Conservation (phyloP, 768 basidiomycete species). For the Collybia sordida region DNA sequence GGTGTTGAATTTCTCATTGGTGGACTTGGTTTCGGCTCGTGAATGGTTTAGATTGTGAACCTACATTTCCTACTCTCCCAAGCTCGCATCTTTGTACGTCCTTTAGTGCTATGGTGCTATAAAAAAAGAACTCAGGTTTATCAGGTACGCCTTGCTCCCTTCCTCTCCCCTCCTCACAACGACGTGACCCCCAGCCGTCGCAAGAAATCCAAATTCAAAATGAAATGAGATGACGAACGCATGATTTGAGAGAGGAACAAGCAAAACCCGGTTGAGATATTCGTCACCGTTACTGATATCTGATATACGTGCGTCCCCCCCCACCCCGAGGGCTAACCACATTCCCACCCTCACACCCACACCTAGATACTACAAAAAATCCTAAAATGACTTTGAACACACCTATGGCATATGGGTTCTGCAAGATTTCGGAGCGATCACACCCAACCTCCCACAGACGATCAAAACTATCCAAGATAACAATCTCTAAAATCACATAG, state of each 20-base stretch:
- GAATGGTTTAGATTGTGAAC: conserved; percentile 72
- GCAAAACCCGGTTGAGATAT: conserved; percentile 97
- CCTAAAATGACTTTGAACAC: conserved; percentile 91
- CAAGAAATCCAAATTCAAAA: conserved; percentile 95
- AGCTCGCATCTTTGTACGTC: conserved; percentile 83
- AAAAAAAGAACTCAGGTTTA: conserved; percentile 98
- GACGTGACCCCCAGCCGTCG: conserved; percentile 62
- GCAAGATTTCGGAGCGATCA: conserved; percentile 98
- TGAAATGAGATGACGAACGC: conserved; percentile 93
- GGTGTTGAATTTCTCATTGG: no score
- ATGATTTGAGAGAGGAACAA: conserved; percentile 94
- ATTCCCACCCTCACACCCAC: background rate
- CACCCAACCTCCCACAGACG: conserved; percentile 93
- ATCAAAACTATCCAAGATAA: conserved; percentile 99
- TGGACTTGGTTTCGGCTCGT: no score
- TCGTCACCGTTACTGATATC: conserved; percentile 98
- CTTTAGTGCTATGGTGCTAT: conserved; percentile 97
- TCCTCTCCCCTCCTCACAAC: conserved; percentile 1
- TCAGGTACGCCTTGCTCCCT: conserved; percentile 54
- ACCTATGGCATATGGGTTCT: conserved; percentile 97
- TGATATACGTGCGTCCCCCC: conserved; percentile 78
- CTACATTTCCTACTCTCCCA: conserved; percentile 94
- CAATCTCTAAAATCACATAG: conserved; percentile 93
- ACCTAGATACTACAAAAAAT: no score
- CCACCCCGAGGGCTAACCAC: no score